Conservation (phyloP, 202 grass and related monocot species). For the Panicum virgatum region DNA sequence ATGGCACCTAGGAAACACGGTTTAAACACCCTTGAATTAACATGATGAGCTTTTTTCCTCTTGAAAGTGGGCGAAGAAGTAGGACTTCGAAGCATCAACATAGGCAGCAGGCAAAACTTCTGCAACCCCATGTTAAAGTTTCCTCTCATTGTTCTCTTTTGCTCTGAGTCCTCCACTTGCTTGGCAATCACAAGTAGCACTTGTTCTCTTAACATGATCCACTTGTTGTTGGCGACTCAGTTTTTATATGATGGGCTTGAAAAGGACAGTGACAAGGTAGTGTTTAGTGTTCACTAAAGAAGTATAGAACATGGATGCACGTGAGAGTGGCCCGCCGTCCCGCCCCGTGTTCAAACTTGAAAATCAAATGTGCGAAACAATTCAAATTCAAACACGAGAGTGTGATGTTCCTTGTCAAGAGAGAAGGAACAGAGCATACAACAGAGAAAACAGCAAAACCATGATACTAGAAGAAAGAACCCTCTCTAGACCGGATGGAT, state of each 20-base stretch:
- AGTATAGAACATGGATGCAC: not conserved
- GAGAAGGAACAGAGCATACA: not conserved
- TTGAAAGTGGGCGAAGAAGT: no score
- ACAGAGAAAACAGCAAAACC: not conserved
- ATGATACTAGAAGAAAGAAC: not conserved
- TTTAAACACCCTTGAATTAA: no score
- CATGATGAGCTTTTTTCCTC: no score
- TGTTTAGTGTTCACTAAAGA: not conserved
- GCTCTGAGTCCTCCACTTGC: no score
- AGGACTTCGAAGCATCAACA: no score
- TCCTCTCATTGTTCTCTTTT: no score
- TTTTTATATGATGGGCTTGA: not conserved
- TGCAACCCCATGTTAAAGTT: no score
- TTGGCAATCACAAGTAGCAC: no score
- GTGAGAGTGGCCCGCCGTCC: not conserved
- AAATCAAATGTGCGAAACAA: not conserved
- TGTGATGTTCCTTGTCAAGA: not conserved
- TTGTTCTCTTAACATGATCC: no score
- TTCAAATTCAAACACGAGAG: not conserved
- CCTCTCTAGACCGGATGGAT: not conserved
- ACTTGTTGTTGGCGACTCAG: no score
- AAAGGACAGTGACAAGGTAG: not conserved
- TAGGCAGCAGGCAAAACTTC: no score
- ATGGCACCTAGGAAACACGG: no score
- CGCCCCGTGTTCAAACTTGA: not conserved